Conservation (phyloP, 345 rosid species). For the Citrus inodora region DNA sequence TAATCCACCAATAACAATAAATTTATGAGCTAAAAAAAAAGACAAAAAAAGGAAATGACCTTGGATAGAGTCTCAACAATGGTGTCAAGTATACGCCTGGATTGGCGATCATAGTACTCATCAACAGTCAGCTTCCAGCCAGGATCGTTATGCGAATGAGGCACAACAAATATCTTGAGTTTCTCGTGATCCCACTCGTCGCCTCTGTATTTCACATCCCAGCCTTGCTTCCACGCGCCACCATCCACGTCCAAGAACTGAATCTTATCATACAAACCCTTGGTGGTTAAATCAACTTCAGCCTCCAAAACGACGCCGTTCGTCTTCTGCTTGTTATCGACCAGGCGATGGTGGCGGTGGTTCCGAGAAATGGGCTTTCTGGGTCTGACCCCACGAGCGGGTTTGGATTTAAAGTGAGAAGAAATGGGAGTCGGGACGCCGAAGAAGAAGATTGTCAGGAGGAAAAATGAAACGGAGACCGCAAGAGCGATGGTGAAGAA, state of each 20-base stretch:
- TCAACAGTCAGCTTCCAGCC: constrained; percentile 98
- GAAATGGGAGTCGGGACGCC: constrained; percentile 76
- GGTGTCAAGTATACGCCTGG: constrained; percentile 81
- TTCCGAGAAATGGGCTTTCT: constrained; percentile 3
- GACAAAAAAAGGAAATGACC: constrained; percentile 31
- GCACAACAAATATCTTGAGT: constrained; percentile 83
- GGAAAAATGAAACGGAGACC: constrained; percentile 64
- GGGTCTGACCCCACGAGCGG: neutral
- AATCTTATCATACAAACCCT: constrained; percentile 83
- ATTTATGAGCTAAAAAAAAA: neutral
- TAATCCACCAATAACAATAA: no score
- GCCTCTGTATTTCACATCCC: constrained; percentile 73
- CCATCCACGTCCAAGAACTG: constrained; percentile 79
- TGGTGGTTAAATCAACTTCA: constrained; percentile 73
- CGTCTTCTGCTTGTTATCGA: neutral
- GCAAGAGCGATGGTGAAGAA: constrained; percentile 69
- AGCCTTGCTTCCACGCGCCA: constrained; percentile 98
- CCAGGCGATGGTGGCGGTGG: neutral
- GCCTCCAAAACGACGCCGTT: constrained; percentile 39
- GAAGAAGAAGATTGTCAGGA: constrained; percentile 64
- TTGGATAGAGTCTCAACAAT: constrained; percentile 80
- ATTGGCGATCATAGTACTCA: constrained; percentile 84
- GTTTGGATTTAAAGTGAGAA: constrained; percentile 47
- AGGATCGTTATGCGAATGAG: constrained; percentile 98
- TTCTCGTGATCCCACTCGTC: constrained; percentile 87